Evolutionary conservation across 768 basidiomycete species (phyloP), one percentile per base, ranked within the genome.

Genomic region (Pisolithus microcarpus): DNA sequence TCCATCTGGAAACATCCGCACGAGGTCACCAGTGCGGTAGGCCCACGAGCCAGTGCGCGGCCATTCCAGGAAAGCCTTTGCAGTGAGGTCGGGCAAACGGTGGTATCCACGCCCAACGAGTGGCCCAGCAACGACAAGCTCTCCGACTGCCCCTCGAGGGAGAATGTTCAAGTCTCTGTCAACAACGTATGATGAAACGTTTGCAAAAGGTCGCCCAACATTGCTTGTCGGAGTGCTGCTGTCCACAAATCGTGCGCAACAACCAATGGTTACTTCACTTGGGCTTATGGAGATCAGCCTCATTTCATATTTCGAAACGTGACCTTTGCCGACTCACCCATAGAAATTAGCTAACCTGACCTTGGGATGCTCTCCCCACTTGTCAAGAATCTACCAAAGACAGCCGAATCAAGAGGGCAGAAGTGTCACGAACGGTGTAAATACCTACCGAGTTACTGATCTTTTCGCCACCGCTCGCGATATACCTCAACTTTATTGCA

Each of bases 261-360:
- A 78, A 9, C 77, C 77, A 53, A 78, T 78, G 7, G 77, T 77
- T 19, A 70, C 76, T 58, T 78, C 77, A 47, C 72, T 78, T 16
- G 77, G 77, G 1, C 69, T 71, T 43, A 44, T 23, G 39, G 49
- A 26, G 13, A 26, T 31, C 37, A 31, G 16, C 42, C 10, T 39
- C 31, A 4, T 31, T 18, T 39, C 21, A 23, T 37, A 45, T 24
- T 19, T 26, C 4, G 24, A 40, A 23, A 26, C 37, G 38, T 11
- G 40, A 26, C 8, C 23, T 23, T 34, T 13, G 30, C 9, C 21
- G 4, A 57, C 46, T 16, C 44, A 70, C 69, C 77, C 76, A 54
- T 78, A 77, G 52, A 77, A 77, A 53, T 78, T 78, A 9, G 71
- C 75, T 11, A 78, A 61, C 21, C 67, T 68, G 34, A 78, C 66